Percentiles rank a stretch among this genome's conserved stretches.
Evolutionary conservation across 2,329 filamentous ascomycete species (phyloP).

Genomic region (Camillea tinctor): DNA sequence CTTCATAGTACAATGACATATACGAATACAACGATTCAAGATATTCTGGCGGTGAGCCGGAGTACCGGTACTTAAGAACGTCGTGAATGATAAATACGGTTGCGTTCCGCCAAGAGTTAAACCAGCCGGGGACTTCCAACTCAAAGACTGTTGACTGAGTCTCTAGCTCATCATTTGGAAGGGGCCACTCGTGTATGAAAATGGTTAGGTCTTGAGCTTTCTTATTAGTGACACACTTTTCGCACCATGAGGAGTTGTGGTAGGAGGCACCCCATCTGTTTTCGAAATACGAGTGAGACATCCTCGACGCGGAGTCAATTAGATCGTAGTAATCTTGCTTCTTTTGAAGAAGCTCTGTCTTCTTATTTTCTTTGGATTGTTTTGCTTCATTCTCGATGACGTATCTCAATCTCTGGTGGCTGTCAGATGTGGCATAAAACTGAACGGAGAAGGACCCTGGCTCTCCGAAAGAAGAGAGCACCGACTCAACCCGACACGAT

Average conservation of each 20-base stretch:
- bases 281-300: not conserved
- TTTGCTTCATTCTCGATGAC: conserved; percentile 41
- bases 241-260: conserved; percentile 25
- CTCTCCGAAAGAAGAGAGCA: conserved; percentile 37
- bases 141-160: conserved; percentile 54
- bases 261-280: not conserved
- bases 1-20: not conserved
- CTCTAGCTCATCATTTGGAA: conserved; percentile 35
- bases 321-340: conserved; percentile 31
- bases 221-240: conserved; percentile 33
- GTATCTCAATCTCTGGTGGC: conserved; percentile 36
- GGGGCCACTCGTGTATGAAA: conserved; percentile 54
- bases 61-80: conserved; percentile 34
- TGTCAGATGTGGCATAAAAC: conserved; percentile 45
- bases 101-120: conserved; percentile 48
- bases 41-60: conserved; percentile 1
- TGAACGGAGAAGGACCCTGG: conserved; percentile 43
- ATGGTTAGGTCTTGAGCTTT: conserved; percentile 44
- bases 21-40: conserved; percentile 28
- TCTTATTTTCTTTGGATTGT: conserved; percentile 29
- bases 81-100: conserved; percentile 42
- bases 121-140: conserved; percentile 39
- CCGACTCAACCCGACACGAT: not conserved
- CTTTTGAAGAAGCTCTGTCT: conserved; percentile 31
- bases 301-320: not conserved